Percentiles rank a stretch among this genome's conserved stretches.
Conservation (phyloP, 1,139 yeast species). For the Trichomonascaceae sp. region DNA sequence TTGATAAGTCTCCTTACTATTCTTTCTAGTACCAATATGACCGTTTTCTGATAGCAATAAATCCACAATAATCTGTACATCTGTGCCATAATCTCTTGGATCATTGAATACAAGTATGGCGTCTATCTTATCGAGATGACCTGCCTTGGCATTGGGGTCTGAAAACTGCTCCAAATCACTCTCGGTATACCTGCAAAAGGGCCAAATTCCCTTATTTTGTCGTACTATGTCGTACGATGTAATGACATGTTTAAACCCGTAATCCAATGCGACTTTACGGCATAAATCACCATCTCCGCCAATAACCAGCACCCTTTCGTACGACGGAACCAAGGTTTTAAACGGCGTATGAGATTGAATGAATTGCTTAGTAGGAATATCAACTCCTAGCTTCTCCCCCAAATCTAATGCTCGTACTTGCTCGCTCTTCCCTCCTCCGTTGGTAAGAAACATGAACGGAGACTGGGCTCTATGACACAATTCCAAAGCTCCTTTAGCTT, state of each 20-base stretch:
- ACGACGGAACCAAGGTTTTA: constrained; percentile 50
- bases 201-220: constrained; percentile 58
- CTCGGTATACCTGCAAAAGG: constrained; percentile 54
- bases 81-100: constrained; percentile 86
- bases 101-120: constrained; percentile 86
- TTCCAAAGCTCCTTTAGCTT: constrained; percentile 60
- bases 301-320: constrained; percentile 63
- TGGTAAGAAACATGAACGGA: constrained; percentile 81
- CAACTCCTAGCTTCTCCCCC: constrained; percentile 44
- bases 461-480: constrained; percentile 50
- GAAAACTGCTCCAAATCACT: constrained; percentile 48
- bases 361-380: constrained; percentile 53
- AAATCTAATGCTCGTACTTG: constrained; percentile 52
- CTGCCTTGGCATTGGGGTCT: constrained; percentile 28
- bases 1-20: constrained; percentile 15
- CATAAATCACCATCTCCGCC: constrained; percentile 76
- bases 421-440: constrained; percentile 89
- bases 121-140: constrained; percentile 48
- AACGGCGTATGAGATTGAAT: constrained; percentile 93
- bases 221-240: constrained; percentile 68
- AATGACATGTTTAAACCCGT: constrained; percentile 78
- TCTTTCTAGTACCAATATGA: constrained; percentile 54
- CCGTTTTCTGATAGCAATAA: constrained; percentile 62
- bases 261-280: constrained; percentile 60
- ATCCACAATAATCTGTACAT: constrained; percentile 72